Percentiles rank a stretch among this genome's conserved stretches.
Conservation (phyloP, 1,284 basidiomycete species). For the Microbotryomycetes sp. region DNA sequence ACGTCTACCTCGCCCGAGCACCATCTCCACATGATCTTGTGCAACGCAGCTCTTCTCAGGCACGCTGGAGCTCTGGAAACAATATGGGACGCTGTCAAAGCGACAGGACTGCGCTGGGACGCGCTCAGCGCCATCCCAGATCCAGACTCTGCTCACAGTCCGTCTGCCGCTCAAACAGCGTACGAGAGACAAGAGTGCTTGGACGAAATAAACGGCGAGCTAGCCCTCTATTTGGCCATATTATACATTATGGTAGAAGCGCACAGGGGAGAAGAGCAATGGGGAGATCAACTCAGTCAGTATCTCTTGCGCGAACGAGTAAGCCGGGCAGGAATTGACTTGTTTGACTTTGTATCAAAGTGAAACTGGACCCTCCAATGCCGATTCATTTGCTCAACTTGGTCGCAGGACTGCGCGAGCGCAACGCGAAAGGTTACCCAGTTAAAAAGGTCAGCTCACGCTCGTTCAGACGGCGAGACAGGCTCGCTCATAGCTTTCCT, state of each 20-base stretch:
- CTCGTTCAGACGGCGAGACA: background rate
- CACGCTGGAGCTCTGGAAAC: slow-evolving; percentile 73
- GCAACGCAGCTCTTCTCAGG: slow-evolving; percentile 83
- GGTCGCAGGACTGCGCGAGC: slow-evolving; percentile 82
- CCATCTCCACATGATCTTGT: slow-evolving; percentile 91
- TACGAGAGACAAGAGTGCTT: slow-evolving; percentile 64
- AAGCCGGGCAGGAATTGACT: background rate
- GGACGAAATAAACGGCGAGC: slow-evolving; percentile 80
- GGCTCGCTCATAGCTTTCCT: background rate
- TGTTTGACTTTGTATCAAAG: slow-evolving; percentile 48
- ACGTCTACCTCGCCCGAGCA: slow-evolving; percentile 86
- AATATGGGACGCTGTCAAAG: slow-evolving; percentile 81
- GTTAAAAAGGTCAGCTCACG: slow-evolving; percentile 70
- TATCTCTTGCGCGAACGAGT: slow-evolving; percentile 17
- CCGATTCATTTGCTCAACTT: slow-evolving; percentile 87
- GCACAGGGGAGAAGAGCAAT: slow-evolving; percentile 82
- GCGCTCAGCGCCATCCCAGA: slow-evolving; percentile 48
- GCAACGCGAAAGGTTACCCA: slow-evolving; percentile 88
- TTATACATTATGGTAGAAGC: slow-evolving; percentile 89
- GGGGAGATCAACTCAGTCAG: slow-evolving; percentile 91
- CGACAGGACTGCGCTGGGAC: slow-evolving; percentile 82
- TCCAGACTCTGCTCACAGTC: background rate
- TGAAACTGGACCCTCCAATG: slow-evolving; percentile 89
- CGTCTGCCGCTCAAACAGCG: background rate
- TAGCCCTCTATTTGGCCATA: slow-evolving; percentile 85